A percentile compares a stretch with the other conserved stretches of the same genome.
These are phyloP conservation scores for Aspergillus flavus DNA, from an alignment of 2,329 filamentous ascomycete species.

Conservation along the genomic window DNA sequence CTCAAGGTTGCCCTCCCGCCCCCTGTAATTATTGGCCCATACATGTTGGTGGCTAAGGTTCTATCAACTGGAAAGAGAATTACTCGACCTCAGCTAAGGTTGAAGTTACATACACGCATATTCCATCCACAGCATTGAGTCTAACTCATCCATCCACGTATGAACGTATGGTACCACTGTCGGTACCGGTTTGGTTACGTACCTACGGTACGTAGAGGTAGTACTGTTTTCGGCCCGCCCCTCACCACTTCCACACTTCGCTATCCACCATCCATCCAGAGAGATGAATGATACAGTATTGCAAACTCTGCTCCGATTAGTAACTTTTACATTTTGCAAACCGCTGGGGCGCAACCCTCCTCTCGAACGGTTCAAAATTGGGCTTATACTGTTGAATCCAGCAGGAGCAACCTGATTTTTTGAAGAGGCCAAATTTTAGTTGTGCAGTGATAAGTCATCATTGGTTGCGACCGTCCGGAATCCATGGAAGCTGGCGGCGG, in stretches of 20 bases:
- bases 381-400: not conserved
- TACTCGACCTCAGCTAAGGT: not conserved
- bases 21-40: constrained; percentile 4
- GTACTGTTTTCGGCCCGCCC: constrained; percentile 10
- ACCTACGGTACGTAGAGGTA: constrained; percentile 8
- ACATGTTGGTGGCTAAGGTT: constrained; percentile 8
- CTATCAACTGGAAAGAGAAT: not conserved
- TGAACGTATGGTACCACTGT: not conserved
- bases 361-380: not conserved
- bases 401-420: not conserved
- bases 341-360: not conserved
- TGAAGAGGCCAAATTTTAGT: not conserved
- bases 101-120: not conserved
- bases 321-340: not conserved
- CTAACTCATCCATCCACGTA: not conserved
- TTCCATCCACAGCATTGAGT: not conserved
- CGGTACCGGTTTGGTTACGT: constrained; percentile 9
- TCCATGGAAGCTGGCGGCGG: constrained; percentile 19
- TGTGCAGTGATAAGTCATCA: not conserved
- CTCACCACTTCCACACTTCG: not conserved
- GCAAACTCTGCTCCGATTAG: not conserved
- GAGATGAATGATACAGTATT: not conserved
- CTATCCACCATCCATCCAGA: not conserved
- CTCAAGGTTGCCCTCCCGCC: not conserved
- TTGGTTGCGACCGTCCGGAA: constrained; percentile 3